These are phyloP conservation scores for Scheffersomyces spartinae DNA, from an alignment of 805 yeast species.

Conservation along the genomic window DNA sequence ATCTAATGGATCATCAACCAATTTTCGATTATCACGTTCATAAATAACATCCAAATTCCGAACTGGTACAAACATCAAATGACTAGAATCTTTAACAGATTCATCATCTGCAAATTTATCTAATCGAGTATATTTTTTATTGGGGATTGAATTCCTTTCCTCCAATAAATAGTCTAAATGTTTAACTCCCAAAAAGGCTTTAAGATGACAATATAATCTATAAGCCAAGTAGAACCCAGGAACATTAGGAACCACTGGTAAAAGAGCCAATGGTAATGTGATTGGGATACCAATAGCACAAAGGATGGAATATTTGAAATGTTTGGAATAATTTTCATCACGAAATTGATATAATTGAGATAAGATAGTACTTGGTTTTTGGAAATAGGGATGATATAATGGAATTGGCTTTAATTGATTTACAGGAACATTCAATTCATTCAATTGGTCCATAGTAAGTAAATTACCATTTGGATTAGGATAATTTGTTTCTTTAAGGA, in stretches of 20 bases:
- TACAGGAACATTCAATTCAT: too few relatives aligned
- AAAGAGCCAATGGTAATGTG: slow-evolving; percentile 64
- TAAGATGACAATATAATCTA: slow-evolving; percentile 74
- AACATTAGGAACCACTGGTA: slow-evolving; percentile 84
- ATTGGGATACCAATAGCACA: slow-evolving; percentile 60
- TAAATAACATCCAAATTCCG: slow-evolving; percentile 8
- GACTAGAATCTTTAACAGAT: too few relatives aligned
- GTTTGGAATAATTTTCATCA: slow-evolving; percentile 34
- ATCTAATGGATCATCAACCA: slow-evolving; percentile 4
- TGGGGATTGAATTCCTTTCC: slow-evolving; percentile 7
- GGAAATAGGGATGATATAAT: slow-evolving; percentile 26
- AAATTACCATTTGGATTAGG: slow-evolving; percentile 2
- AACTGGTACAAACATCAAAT: slow-evolving; percentile 6
- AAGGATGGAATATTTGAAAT: slow-evolving; percentile 40
- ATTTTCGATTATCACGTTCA: neutral
- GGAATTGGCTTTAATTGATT: slow-evolving; percentile 28
- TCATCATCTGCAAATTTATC: too few relatives aligned
- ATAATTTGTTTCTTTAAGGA: slow-evolving; percentile 2
- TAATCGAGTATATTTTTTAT: too few relatives aligned
- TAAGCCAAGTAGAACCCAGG: slow-evolving; percentile 84
- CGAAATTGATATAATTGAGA: slow-evolving; percentile 33
- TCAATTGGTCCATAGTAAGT: too few relatives aligned
- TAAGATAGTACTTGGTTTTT: slow-evolving; percentile 17
- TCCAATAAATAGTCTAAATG: slow-evolving; percentile 52
- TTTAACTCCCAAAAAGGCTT: slow-evolving; percentile 63